Evolutionary conservation across 345 rosid species (phyloP), one percentile per base, ranked within the genome.

Genomic region (Cochlearia excelsa): DNA sequence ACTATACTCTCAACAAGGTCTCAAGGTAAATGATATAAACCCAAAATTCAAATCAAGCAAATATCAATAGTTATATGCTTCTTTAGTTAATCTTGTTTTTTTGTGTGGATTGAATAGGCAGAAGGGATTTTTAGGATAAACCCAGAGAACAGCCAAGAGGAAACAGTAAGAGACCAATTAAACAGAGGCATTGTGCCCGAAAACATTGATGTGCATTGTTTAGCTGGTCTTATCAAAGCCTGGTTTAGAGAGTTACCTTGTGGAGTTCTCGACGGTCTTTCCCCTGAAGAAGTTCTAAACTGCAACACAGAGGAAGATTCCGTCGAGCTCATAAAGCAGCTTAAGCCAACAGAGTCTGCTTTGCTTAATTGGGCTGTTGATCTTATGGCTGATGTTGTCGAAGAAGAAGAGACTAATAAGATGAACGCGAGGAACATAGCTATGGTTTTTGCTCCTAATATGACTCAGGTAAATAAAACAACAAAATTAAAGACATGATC

Each of bases 241-340:
- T 93, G 99, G 99, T 86, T 93, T 67, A 72, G 99, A 64, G 99
- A 93, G 80, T 87, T 93, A 57, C 99, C 95, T 40, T 84, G 81
- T 1, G 97, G 99, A 9, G 94, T 93, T n/a, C 82, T 93, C 1
- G 97, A 93, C 34, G 95, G 95, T 59, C 91, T 93, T 70, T 93
- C 97, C 37, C 97, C 97, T 38, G 95, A 93, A 33, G 69, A 93
- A 72, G 97, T 88, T 71, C 89, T 93, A 6, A 79, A 82, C 46
- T 87, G 90, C 75, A 85, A 85, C 64, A 82, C 95, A 0, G 95
- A 87, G 48, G 95, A 90, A 50, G 90, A 80, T 40, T 86, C 83
- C 9, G 74, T 78, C 33, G 80, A 79, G 62, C 92, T 88, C 5
- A 86, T 86, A 5, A 83, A 80, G 78, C 90, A 86, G 69, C 64